Evolutionary conservation across 2,329 filamentous ascomycete genomes (phyloP), one percentile per base, ranked within the genome.

Genomic region (Alternaria triticina): DNA sequence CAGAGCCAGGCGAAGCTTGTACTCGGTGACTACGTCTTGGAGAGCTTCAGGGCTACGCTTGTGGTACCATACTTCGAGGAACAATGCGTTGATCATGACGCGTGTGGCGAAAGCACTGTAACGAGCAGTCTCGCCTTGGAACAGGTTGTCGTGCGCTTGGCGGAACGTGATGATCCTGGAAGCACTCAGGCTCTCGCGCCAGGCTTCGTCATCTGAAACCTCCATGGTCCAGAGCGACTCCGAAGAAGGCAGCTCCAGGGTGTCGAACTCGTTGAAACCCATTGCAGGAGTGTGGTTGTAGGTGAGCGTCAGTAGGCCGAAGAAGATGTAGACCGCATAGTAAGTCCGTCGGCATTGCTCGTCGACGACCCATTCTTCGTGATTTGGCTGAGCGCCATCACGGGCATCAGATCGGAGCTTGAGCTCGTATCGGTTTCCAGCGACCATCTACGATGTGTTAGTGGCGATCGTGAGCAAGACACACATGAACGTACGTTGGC

Each of bases 321-420:
- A 98, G 87, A 98, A 98, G 81, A 98, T 97, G 84, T 98, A 99
- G 64, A 98, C 96, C 1, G 96, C 95, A 75, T 97, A 99, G 83
- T 98, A 99, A 1, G 96, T 98, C 65, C 96, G 92, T 63, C 95
- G 90, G 80, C 96, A 97, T 54, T 95, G 94, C 82, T 99, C 96
- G 76, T 99, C 96, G 74, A 97, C 94, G 47, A 98, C 90, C 96
- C 96, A 99, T 77, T 98, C 93, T 15, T 91, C 87, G 61, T 94
- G 92, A 43, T 88, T 93, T 2, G 95, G 93, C 65, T 87, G 86
- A 27, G 88, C 85, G 47, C 88, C 90, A 73, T 93, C 91, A 60
- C 96, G 93, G 65, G 91, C 93, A 77, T 98, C 95, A 59, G 92
- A 92, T 17, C 96, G 92, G 65, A 97, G 87, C 86, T 97, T 97